Evolutionary conservation across 2,329 filamentous ascomycete species (phyloP).

Genomic region (Phialophora chinensis): DNA sequence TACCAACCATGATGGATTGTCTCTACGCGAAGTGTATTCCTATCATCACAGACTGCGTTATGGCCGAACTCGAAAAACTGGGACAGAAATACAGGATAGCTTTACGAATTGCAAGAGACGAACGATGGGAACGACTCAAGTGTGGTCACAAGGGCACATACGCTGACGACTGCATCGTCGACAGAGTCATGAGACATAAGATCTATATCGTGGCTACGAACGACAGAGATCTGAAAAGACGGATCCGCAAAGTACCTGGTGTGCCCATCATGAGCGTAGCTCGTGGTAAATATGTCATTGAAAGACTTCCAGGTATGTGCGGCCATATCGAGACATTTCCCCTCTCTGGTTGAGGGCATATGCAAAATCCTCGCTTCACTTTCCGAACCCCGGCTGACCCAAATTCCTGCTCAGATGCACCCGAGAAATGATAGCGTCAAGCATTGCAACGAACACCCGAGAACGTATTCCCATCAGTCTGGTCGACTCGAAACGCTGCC

Average conservation of each 20-base stretch:
- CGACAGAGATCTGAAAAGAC: conserved; percentile 76
- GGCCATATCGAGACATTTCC: background rate
- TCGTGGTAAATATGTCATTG: conserved; percentile 91
- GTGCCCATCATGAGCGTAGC: conserved; percentile 76
- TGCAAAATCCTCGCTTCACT: background rate
- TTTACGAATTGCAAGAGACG: conserved; percentile 82
- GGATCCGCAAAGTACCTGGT: conserved; percentile 81
- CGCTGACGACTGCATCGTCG: conserved; percentile 84
- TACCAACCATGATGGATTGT: conserved; percentile 90
- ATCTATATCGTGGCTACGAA: conserved; percentile 78
- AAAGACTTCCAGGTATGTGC: conserved; percentile 74
- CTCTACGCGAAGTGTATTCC: conserved; percentile 90
- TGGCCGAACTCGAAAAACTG: conserved; percentile 87
- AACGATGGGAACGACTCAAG: conserved; percentile 81
- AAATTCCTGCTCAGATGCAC: conserved; percentile 30
- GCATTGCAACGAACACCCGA: background rate
- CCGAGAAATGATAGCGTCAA: conserved; percentile 33
- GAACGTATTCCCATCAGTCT: background rate
- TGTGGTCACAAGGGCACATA: conserved; percentile 92
- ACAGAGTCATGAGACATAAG: conserved; percentile 72
- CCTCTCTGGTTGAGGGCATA: background rate
- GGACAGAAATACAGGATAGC: conserved; percentile 88
- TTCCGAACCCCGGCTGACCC: conserved; percentile 14
- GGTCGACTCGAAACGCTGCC: background rate
- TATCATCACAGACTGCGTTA: conserved; percentile 81